Evolutionary conservation across 768 basidiomycete genomes (phyloP).

Genomic region (Udeniomyces megalosporus): DNA sequence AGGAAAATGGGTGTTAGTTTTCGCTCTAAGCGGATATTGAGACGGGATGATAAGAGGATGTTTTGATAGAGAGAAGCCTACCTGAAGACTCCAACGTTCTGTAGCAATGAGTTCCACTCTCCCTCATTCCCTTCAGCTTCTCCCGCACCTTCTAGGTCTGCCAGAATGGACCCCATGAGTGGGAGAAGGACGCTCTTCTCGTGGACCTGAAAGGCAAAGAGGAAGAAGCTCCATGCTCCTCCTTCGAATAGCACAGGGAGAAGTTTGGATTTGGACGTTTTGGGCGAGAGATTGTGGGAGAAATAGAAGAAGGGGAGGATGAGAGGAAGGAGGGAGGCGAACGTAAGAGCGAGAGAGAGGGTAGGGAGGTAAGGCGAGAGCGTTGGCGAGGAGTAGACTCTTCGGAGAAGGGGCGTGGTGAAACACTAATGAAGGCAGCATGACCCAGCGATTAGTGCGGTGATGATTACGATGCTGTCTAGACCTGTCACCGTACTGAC

Average conservation of each 20-base stretch:
- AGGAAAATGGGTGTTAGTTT: not conserved
- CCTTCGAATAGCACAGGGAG: constrained; percentile 43
- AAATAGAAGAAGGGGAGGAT: constrained; percentile 23
- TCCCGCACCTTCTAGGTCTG: constrained; percentile 36
- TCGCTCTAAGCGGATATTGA: not conserved
- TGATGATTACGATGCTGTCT: not conserved
- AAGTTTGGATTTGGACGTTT: constrained; percentile 36
- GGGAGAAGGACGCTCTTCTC: constrained; percentile 84
- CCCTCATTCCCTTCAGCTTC: constrained; percentile 33
- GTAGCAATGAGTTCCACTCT: constrained; percentile 49
- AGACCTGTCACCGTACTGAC: not conserved
- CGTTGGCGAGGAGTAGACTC: not conserved
- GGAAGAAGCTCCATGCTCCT: constrained; percentile 61
- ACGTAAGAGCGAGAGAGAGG: constrained; percentile 50
- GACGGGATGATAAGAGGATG: not conserved
- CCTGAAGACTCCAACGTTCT: constrained; percentile 81
- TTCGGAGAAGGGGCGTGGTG: not conserved
- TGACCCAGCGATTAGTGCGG: not conserved
- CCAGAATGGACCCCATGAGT: constrained; percentile 63
- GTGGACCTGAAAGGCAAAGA: constrained; percentile 93
- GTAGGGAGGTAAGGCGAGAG: constrained; percentile 30
- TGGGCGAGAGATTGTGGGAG: constrained; percentile 1
- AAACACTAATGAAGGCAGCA: not conserved
- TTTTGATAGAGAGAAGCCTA: constrained; percentile 28
- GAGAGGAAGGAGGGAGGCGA: constrained; percentile 44